These are phyloP conservation scores for Ulmus americana DNA, from an alignment of 331 rosid genomes.

Conservation along the genomic window DNA sequence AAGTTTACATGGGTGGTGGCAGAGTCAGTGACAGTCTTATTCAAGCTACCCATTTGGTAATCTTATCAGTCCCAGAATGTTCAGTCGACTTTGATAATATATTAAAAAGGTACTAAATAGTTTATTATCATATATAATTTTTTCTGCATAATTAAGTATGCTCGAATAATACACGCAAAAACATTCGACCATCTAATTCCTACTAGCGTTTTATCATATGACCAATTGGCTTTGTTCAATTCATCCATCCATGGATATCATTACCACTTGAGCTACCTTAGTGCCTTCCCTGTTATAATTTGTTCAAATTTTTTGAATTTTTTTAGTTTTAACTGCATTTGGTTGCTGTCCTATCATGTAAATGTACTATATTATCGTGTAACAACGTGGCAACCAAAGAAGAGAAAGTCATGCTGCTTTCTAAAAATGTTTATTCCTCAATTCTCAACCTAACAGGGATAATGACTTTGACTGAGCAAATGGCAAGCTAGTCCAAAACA, in stretches of 20 bases:
- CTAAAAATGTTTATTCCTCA: too few relatives aligned
- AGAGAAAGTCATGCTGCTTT: too few relatives aligned
- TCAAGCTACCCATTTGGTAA: constrained; percentile 68
- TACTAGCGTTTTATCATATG: not conserved
- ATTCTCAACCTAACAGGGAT: too few relatives aligned
- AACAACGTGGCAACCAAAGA: too few relatives aligned
- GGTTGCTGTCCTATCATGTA: too few relatives aligned
- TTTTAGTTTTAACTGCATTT: too few relatives aligned
- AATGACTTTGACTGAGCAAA: too few relatives aligned
- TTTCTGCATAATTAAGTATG: not conserved
- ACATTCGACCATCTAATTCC: too few relatives aligned
- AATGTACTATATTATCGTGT: too few relatives aligned
- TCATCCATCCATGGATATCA: not conserved
- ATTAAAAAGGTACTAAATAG: constrained; percentile 37
- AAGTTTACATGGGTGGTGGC: constrained; percentile 72
- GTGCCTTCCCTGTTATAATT: not conserved
- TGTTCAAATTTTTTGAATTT: not conserved
- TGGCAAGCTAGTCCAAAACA: not conserved
- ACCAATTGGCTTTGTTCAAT: not conserved
- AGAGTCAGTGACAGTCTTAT: constrained; percentile 39
- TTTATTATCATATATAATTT: not conserved
- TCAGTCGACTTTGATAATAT: constrained; percentile 37
- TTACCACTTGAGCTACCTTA: too few relatives aligned
- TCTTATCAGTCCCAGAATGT: constrained; percentile 41
- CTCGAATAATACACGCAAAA: too few relatives aligned